A percentile compares a stretch with the other conserved stretches of the same genome.
These are phyloP conservation scores for Scortechinia acanthostroma DNA, from an alignment of 2,329 filamentous ascomycete genomes.

Conservation along the genomic window DNA sequence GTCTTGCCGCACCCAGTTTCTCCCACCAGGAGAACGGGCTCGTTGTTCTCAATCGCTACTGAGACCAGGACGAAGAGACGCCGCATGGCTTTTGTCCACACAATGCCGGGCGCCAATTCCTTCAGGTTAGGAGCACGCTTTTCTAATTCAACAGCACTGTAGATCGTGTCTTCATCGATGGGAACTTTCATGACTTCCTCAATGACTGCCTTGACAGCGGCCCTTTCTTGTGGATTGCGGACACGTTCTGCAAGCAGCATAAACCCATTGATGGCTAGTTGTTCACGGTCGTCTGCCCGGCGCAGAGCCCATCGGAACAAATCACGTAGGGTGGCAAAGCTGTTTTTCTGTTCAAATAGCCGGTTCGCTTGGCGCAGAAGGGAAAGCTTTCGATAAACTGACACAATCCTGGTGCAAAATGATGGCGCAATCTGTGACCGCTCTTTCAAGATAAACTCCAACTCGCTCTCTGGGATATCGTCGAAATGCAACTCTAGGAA, in stretches of 20 bases:
- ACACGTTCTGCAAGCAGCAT: slow-evolving; percentile 95
- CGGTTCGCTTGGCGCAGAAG: slow-evolving; percentile 81
- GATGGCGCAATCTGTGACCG: slow-evolving; percentile 80
- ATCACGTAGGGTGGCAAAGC: slow-evolving; percentile 92
- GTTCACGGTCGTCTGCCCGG: slow-evolving; percentile 75
- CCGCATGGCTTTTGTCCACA: slow-evolving; percentile 95
- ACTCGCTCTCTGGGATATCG: slow-evolving; percentile 89
- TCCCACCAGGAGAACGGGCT: slow-evolving; percentile 88
- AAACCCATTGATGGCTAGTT: slow-evolving; percentile 86
- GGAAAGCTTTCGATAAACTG: slow-evolving; percentile 88
- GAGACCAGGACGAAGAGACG: slow-evolving; percentile 84
- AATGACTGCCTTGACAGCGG: slow-evolving; percentile 78
- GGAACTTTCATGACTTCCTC: slow-evolving; percentile 83
- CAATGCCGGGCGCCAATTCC: slow-evolving; percentile 56
- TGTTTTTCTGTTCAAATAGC: slow-evolving; percentile 93
- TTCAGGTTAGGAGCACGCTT: slow-evolving; percentile 39
- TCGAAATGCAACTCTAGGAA: slow-evolving; percentile 97
- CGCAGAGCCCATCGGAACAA: slow-evolving; percentile 91
- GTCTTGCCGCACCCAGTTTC: slow-evolving; percentile 98
- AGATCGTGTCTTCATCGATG: slow-evolving; percentile 69
- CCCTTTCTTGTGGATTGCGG: slow-evolving; percentile 78
- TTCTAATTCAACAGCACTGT: slow-evolving; percentile 50
- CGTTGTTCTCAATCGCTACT: slow-evolving; percentile 78
- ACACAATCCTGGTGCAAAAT: slow-evolving; percentile 81
- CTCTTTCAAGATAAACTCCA: slow-evolving; percentile 84